phyloP scores from a whole-genome alignment of 805 yeast species.

The Pichia insulana region DNA sequence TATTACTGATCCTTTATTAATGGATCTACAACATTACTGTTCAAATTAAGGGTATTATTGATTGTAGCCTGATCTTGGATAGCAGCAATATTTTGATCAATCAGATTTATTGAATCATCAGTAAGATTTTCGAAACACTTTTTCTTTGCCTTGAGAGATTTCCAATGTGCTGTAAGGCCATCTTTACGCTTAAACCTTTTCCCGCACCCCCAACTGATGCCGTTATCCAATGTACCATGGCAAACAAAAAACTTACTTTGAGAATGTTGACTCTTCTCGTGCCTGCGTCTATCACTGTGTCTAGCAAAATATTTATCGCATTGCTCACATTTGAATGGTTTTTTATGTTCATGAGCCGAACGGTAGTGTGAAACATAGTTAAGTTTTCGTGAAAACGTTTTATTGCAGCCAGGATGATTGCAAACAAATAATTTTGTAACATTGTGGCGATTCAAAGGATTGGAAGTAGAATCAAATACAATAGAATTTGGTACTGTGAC shows the following conservation, averaged over 20 bases:
- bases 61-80: no score
- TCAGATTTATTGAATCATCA: slow-evolving; percentile 2
- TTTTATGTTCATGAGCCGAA: slow-evolving; percentile 27
- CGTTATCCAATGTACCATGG: slow-evolving; percentile 23
- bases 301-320: slow-evolving; percentile 27
- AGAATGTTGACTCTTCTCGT: slow-evolving; percentile 28
- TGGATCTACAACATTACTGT: no score
- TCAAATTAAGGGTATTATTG: no score
- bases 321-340: slow-evolving; percentile 25
- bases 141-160: slow-evolving; percentile 27
- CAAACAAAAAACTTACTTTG: slow-evolving; percentile 20
- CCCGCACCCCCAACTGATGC: slow-evolving; percentile 29
- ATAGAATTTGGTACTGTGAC: neutral
- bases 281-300: slow-evolving; percentile 28
- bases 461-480: neutral
- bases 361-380: slow-evolving; percentile 28
- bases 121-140: slow-evolving; percentile 23
- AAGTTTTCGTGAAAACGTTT: slow-evolving; percentile 27
- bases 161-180: slow-evolving; percentile 31
- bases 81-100: neutral
- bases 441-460: neutral
- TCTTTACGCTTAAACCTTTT: slow-evolving; percentile 29
- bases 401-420: slow-evolving; percentile 22
- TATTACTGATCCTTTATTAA: neutral
- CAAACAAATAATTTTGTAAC: slow-evolving; percentile 18